Percentiles rank a stretch among this genome's conserved stretches.
These are phyloP conservation scores for Cytospora piceae DNA, from an alignment of 2,329 filamentous ascomycete genomes.

Conservation along the genomic window DNA sequence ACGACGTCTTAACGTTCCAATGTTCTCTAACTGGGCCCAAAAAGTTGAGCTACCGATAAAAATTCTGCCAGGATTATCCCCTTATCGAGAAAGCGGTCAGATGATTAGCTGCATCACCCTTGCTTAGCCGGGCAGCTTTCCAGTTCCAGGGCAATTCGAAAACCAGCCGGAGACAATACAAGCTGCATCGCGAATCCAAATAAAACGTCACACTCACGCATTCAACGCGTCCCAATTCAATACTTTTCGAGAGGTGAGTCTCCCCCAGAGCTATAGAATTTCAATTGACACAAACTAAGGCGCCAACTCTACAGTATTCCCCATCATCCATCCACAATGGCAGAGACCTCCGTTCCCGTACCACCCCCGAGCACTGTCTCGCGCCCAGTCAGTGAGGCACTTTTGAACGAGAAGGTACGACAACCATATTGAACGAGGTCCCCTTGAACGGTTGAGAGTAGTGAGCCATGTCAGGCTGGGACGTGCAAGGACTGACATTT, in stretches of 20 bases:
- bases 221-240: slow-evolving; percentile 29
- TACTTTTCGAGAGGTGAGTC: slow-evolving; percentile 27
- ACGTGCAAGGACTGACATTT: slow-evolving; percentile 8
- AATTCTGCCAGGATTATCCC: slow-evolving; percentile 22
- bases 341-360: slow-evolving; percentile 57
- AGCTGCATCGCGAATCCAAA: slow-evolving; percentile 30
- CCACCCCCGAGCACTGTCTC: slow-evolving; percentile 67
- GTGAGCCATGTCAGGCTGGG: neutral
- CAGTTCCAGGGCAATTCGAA: slow-evolving; percentile 29
- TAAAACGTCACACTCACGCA: slow-evolving; percentile 31
- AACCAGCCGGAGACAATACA: slow-evolving; percentile 23
- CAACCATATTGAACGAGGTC: slow-evolving; percentile 1
- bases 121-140: slow-evolving; percentile 24
- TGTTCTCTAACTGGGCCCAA: slow-evolving; percentile 6
- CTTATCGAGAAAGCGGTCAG: slow-evolving; percentile 9
- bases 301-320: slow-evolving; percentile 7
- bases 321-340: slow-evolving; percentile 50
- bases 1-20: neutral
- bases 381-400: slow-evolving; percentile 93
- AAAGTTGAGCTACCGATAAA: slow-evolving; percentile 20
- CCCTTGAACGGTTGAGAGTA: neutral
- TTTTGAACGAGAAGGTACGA: slow-evolving; percentile 97
- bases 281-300: slow-evolving; percentile 33
- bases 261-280: slow-evolving; percentile 6
- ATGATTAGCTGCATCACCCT: slow-evolving; percentile 20